phyloP scores from a whole-genome alignment of 305 asterid genomes.

The Euphrasia arctica region DNA sequence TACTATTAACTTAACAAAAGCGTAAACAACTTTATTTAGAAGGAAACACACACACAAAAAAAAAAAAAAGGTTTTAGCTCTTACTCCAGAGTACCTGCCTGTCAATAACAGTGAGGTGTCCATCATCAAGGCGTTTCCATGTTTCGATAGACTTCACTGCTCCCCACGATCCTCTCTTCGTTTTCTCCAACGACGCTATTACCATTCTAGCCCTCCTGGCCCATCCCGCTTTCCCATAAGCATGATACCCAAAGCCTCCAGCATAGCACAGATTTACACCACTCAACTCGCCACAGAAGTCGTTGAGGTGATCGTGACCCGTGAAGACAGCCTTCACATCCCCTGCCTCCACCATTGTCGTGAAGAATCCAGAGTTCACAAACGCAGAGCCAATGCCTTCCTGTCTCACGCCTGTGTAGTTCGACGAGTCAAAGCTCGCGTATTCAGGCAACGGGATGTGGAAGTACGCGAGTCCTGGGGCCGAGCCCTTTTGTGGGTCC shows the following conservation, averaged over 20 bases:
- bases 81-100: slow-evolving; percentile 82
- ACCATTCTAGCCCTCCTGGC: slow-evolving; percentile 94
- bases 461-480: slow-evolving; percentile 87
- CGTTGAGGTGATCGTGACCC: slow-evolving; percentile 93
- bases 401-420: slow-evolving; percentile 71
- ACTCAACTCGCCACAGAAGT: slow-evolving; percentile 75
- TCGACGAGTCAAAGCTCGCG: slow-evolving; percentile 70
- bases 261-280: slow-evolving; percentile 83
- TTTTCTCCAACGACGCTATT: slow-evolving; percentile 66
- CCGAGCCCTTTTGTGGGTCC: slow-evolving; percentile 55
- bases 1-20: background rate
- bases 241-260: slow-evolving; percentile 99
- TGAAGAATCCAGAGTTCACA: slow-evolving; percentile 84
- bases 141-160: slow-evolving; percentile 72
- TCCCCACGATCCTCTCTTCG: slow-evolving; percentile 66
- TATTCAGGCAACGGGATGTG: slow-evolving; percentile 95
- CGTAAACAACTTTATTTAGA: background rate
- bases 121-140: slow-evolving; percentile 86
- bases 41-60: too few relatives aligned
- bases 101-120: slow-evolving; percentile 61
- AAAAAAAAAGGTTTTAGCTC: slow-evolving; percentile 25
- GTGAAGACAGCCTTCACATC: slow-evolving; percentile 92
- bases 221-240: slow-evolving; percentile 97
- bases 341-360: slow-evolving; percentile 77
- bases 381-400: slow-evolving; percentile 86